Base-by-base conservation (phyloP, 352 stramenopile genomes). In the Globisporangium radiosum region DNA sequence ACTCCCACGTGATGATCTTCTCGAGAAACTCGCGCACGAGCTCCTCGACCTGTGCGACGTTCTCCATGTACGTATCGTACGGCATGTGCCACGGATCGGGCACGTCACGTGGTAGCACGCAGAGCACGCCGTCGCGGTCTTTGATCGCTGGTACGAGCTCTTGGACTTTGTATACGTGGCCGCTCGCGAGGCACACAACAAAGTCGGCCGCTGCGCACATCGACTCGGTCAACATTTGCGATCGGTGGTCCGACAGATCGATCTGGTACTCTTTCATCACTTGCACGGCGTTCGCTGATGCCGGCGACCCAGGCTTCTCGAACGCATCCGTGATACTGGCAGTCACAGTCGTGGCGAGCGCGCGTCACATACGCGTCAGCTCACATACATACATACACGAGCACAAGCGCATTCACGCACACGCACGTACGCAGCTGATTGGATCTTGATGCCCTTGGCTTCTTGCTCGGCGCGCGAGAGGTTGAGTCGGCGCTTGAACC, bases 41-140 rank as follows among this genome's bases (percentile, higher is more conserved):
- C 64, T 88, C 78, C 55, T 92, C 81, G 59, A 84, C 78, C 61
- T 85, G 74, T 43, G 79, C 77, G n/a, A 85, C 72, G 48, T 78
- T 90, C 62, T 89, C 73, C 77, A 90, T 87, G 68, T 92, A 92
- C 14, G 76, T 89, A 62, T 87, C 78, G 63, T 90, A 90, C 36
- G 77, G 71, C 82, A 92, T 92, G 75, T 88, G 78, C 82, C 82
- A 92, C 48, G 82, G 82, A 56, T 92, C 82, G 4, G 80, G 82
- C 36, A 92, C 68, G 68, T 92, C 82, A 40, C 74, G 65, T 19
- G 76, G 71, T 39, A 90, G 72, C 54, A 70, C 77, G 57, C 69
- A 78, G 14, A 92, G 72, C 66, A 85, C 76, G 9, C 63, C 72
- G 4, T 73, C 64, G 19, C 76, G 70, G 55, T 89, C 78, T 54